Evolutionary conservation across 2,329 filamentous ascomycete species (phyloP).

Genomic region (Sporothrix mexicana): DNA sequence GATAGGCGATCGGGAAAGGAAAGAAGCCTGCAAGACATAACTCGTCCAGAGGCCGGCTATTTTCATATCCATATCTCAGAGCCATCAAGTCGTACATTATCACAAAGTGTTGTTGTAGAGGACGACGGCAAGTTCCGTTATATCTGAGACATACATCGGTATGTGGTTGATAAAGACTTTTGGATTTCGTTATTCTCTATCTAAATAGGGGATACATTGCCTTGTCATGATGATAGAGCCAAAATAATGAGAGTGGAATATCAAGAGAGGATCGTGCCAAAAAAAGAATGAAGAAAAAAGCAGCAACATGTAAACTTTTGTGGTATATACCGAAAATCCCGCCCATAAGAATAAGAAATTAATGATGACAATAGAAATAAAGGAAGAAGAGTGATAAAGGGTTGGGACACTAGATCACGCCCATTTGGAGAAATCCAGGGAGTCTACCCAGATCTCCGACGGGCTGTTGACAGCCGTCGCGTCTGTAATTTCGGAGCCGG

Average conservation of each 20-base stretch:
- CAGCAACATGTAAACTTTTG: constrained; percentile 43
- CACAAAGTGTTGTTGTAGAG: neutral
- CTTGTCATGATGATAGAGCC: neutral
- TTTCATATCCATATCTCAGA: too few relatives aligned
- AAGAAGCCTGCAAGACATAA: neutral
- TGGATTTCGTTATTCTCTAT: neutral
- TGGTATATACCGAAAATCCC: constrained; percentile 45
- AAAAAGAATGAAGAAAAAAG: constrained; percentile 31
- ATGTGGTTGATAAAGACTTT: neutral
- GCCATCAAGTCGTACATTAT: neutral
- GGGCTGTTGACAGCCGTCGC: constrained; percentile 44
- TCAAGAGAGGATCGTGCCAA: neutral
- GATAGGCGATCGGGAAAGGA: neutral
- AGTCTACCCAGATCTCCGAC: constrained; percentile 52
- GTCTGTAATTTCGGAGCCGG: constrained; percentile 55
- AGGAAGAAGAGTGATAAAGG: neutral
- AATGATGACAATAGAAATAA: constrained; percentile 6
- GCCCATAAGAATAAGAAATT: neutral
- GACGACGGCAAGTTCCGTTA: neutral
- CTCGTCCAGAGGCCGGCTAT: too few relatives aligned
- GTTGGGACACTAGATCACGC: constrained; percentile 8
- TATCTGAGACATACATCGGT: constrained; percentile 6
- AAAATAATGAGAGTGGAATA: constrained; percentile 5
- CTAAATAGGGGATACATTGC: neutral
- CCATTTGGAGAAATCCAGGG: constrained; percentile 59